Percentiles rank a stretch among this genome's conserved stretches.
Evolutionary conservation across 129 eudicot genomes (phyloP).

Genomic region (Flaveria brownii): DNA sequence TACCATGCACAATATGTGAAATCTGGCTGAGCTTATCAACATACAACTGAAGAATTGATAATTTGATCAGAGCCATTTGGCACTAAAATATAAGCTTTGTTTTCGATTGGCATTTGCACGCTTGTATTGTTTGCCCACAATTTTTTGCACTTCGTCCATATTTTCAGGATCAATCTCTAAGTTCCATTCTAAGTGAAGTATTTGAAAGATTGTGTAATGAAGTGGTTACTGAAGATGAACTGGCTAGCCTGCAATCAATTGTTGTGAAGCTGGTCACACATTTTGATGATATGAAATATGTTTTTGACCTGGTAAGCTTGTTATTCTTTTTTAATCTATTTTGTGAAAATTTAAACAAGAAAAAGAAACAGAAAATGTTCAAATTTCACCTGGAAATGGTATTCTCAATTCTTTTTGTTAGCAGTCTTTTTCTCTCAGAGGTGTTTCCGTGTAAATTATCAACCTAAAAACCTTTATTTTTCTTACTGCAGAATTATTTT

Average conservation of each 20-base stretch:
- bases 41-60: constrained; percentile 6
- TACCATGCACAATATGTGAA: constrained; percentile 16
- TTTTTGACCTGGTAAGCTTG: constrained; percentile 59
- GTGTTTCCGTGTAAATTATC: not conserved
- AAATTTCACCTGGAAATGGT: not conserved
- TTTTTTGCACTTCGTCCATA: not conserved
- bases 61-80: constrained; percentile 8
- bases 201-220: constrained; percentile 52
- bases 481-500: constrained; percentile 61
- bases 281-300: constrained; percentile 52
- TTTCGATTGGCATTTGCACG: constrained; percentile 1
- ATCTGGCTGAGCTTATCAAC: constrained; percentile 6
- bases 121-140: constrained; percentile 8
- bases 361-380: constrained; percentile 9
- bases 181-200: constrained; percentile 49
- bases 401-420: constrained; percentile 5
- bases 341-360: constrained; percentile 6
- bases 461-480: constrained; percentile 8
- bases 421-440: not conserved
- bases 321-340: constrained; percentile 12
- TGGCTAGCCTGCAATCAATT: constrained; percentile 63
- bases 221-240: constrained; percentile 53
- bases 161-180: constrained; percentile 51
- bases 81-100: not conserved
- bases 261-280: constrained; percentile 61